Evolutionary conservation across 495 filamentous ascomycete genomes (phyloP), one percentile per base, ranked within the genome.

Genomic region (Daldinia caldariorum): DNA sequence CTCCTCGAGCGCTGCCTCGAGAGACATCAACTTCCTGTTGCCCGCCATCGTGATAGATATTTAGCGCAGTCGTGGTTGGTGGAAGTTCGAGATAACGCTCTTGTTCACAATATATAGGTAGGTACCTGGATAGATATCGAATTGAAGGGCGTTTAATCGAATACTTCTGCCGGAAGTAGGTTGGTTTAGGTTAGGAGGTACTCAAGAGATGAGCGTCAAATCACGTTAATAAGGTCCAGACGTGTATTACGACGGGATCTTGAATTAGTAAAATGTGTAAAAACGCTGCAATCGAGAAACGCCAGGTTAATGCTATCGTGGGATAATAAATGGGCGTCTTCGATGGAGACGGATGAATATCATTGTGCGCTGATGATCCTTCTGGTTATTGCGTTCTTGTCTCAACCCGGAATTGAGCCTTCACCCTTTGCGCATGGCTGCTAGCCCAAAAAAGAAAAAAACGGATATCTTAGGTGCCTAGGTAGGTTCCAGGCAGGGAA

Each of bases 1-100:
- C 78, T 92, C 88, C 73, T 92, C 90, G 50, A 92, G 82, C 58
- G 88, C 87, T 22, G 87, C 83, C 81, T 92, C 89, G 63, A 92
- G 85, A 67, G 91, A 91, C 89, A 85, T 85, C 10, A 75, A 75
- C 31, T 74, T 75, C 63, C 63, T 77, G 22, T 56, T 55, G 8
- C 13, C 13, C 1, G 53, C 14, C 75, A 77, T 77, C 4, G 20
- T 68, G 60, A 14, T 32, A 20, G 18, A 49, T 38, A 14, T 37
- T 37, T 37, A 1, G 32, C 10, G 22, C 18, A 37, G 51, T 45
- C n/a, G 26, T 31, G 31, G 34, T 16, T 38, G 22, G 34, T 34
- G 35, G 20, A 22, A 50, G 13, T 37, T 47, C 47, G 41, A 54
- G 38, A 22, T 7, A 12, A 34, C 49, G 43, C 43, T 34, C 65